Evolutionary conservation across 768 basidiomycete species (phyloP).

Genomic region (Krasilnikovozyma curviuscula): DNA sequence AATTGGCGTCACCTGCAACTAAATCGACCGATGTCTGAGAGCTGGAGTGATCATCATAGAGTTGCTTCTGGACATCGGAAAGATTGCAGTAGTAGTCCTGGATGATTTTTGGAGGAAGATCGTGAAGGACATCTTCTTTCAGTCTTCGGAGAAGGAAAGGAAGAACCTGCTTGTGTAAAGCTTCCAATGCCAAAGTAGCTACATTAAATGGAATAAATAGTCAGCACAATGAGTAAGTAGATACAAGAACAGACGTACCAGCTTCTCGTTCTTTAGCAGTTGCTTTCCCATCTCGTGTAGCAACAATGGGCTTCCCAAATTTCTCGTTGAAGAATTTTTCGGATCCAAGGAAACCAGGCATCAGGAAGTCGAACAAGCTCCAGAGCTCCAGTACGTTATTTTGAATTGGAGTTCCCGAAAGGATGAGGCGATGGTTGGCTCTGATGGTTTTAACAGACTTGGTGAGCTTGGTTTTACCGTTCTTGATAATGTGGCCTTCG

Average conservation of each 20-base stretch:
- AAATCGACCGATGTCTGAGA: conserved; percentile 34
- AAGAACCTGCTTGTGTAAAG: conserved; percentile 94
- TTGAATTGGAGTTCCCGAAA: conserved; percentile 96
- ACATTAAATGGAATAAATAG: not conserved
- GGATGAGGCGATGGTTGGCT: conserved; percentile 79
- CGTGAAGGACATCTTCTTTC: conserved; percentile 90
- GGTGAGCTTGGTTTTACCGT: conserved; percentile 91
- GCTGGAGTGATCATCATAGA: conserved; percentile 84
- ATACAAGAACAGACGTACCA: conserved; percentile 35
- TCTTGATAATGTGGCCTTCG: conserved; percentile 98
- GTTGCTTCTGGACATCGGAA: conserved; percentile 74
- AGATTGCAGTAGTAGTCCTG: conserved; percentile 98
- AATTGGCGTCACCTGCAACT: conserved; percentile 19
- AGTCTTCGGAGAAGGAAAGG: conserved; percentile 88
- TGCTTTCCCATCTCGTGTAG: conserved; percentile 77
- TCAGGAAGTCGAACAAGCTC: conserved; percentile 97
- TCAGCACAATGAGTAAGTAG: not conserved
- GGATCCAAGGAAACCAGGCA: conserved; percentile 97
- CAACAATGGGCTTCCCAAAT: conserved; percentile 86
- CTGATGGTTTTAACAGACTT: conserved; percentile 81
- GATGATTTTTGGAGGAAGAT: conserved; percentile 96
- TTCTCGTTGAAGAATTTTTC: conserved; percentile 85
- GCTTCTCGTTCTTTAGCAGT: conserved; percentile 76
- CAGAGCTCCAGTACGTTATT: conserved; percentile 96
- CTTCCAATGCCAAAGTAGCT: conserved; percentile 88